Evolutionary conservation across 768 basidiomycete species (phyloP), one percentile per base, ranked within the genome.

Genomic region (Trametes sanguinea): DNA sequence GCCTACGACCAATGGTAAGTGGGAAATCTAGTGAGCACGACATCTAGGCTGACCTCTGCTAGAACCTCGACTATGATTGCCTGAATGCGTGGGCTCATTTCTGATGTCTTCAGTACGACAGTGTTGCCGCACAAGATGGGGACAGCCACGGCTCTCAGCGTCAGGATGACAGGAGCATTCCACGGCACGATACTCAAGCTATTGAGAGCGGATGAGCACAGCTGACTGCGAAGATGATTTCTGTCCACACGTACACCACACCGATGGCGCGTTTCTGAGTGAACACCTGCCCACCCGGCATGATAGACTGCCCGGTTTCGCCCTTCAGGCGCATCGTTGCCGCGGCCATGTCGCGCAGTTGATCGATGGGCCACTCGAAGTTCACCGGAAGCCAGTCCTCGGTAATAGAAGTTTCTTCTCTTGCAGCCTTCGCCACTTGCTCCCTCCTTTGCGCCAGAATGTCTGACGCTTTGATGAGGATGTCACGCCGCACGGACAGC

Each of bases 121-220:
- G 84, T 83, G 67, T 85, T 86, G 2, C 85, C 85, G 54, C 83
- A 83, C 0, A 85, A 65, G 32, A 85, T 68, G 0, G 84, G 81
- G 13, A 79, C 67, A 0, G 76, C 76, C 14, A 82, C 69, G 0
- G 83, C 80, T n/a, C 82, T 71, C 9, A 85, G 58, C 1, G 80
- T 74, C n/a, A 87, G 72, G 2, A 69, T 65, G 6, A 80, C 60
- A 0, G 85, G 82, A 2, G 80, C 81, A 62, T 86, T 86, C 85
- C 84, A 86, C 0, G 85, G 83, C 0, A 80, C 76, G 1, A 85
- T 81, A 2, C 80, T 78, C 54, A 58, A 43, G 27, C 57, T 58
- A 48, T 30, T 11, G 35, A 6, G 35, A 22, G 22, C 22, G 35
- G 11, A 37, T 37, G 35, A 37, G 35, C 35, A 11, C 6, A 11